Base-by-base conservation (phyloP, 495 filamentous ascomycete species). In the Aspergillus saccharolyticus region DNA sequence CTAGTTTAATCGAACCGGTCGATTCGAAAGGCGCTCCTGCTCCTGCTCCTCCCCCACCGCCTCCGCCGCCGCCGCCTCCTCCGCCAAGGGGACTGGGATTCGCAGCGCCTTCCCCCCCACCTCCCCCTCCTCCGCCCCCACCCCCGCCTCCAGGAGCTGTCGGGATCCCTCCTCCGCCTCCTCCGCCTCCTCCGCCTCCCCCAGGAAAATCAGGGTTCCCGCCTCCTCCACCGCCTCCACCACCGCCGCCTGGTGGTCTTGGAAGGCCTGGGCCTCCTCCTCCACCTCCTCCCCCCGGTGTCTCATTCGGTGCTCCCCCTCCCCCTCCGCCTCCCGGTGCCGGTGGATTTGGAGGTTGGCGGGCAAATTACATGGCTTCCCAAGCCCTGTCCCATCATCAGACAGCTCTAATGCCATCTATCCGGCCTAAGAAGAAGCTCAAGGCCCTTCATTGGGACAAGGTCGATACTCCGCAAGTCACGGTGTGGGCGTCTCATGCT, bases 361-460 rank as follows among this genome's bases (percentile, higher is more conserved):
- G 74, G 61, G 72, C 75, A 28, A 71, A 74, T 24, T 82, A 77
- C 52, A 63, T 80, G 67, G 68, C 71, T 60, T 78, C 83, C 44
- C 77, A 74, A 46, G 54, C 65, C 28, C 71, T 71, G 39, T 61
- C 69, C 24, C 65, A 74, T 52, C 66, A 67, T 25, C 68, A 78
- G 20, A 74, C 74, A 14, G 74, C 84, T 46, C 75, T 80, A 44
- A 76, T 90, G 66, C 83, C 90, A 25, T 88, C 89, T 61, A 89
- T 89, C 22, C 80, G 93, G 62, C 92, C 95, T 30, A 97, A 96
- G 81, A 97, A 95, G 85, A 98, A 97, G 74, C 89, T 98, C 65
- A 98, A 98, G 83, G 92, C 94, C 39, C 82, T 98, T 59, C 94
- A 98, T 76, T 98, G 94, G 94, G 94, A 98, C 68, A 98, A 98